Evolutionary conservation across 495 filamentous ascomycete genomes (phyloP), one percentile per base, ranked within the genome.

Genomic region (Tricharina praecox): DNA sequence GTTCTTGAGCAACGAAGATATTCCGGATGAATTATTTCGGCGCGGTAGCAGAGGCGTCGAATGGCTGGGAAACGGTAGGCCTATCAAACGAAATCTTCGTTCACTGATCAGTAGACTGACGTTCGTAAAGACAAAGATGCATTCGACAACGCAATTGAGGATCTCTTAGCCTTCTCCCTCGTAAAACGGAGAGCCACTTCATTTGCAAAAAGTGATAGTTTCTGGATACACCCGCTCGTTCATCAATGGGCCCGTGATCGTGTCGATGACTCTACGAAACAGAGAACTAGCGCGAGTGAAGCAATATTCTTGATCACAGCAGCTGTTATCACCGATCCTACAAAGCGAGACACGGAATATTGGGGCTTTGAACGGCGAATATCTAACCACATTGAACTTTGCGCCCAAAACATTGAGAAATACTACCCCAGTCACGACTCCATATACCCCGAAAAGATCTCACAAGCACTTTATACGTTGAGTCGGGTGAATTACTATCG

Each of bases 21-120:
- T 55, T 3, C 38, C 41, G 30, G 46, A 55, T 1, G 41, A 53
- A 3, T 38, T 55, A 39, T 33, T 53, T 33, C 30, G 33, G 5
- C 33, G 36, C 18, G 51, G 51, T 7, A 39, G 8, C 8, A 20
- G 7, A 5, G 36, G 5, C 18, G 28, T 7, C 13, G 28, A 32
- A 32, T 32, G 28, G 28, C 13, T 32, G 28, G 13, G 28, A 7
- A 13, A 7, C 28, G 28, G 36, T n/a, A n/a, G 8, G 7, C 8
- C 36, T 16, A 7, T 8, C 11, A 20, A 32, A 32, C 13, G 18
- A 39, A 5, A n/a, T n/a, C n/a, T n/a, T n/a, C n/a, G n/a, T n/a
- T n/a, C n/a, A n/a, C n/a, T n/a, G n/a, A n/a, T n/a, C n/a, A n/a
- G n/a, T n/a, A n/a, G n/a, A n/a, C n/a, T n/a, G n/a, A n/a, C n/a